These are phyloP conservation scores for Sporobolus alterniflorus DNA, from an alignment of 202 grass and related monocot species.

Conservation along the genomic window DNA sequence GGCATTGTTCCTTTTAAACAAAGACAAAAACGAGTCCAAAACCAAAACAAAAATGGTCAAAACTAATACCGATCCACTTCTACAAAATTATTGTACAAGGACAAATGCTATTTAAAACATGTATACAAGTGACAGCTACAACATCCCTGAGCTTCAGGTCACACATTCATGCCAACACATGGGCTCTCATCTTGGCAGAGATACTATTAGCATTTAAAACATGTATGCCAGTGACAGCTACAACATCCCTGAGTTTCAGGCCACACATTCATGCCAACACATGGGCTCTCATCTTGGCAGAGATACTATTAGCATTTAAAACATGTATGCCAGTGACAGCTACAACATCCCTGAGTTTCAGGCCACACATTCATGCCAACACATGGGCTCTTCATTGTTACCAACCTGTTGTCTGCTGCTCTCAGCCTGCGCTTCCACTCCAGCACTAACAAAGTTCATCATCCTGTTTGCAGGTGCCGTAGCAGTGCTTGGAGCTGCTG, in stretches of 20 bases:
- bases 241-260: conserved; percentile 19
- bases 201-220: no score
- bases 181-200: no score
- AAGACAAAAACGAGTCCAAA: background rate
- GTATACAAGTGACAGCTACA: conserved; percentile 48
- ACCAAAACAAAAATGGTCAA: conserved; percentile 5
- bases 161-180: background rate
- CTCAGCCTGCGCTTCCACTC: conserved; percentile 64
- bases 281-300: conserved; percentile 68
- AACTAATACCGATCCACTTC: conserved; percentile 2
- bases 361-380: no score
- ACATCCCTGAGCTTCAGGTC: conserved; percentile 11
- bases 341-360: conserved; percentile 29
- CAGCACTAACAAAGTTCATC: conserved; percentile 87
- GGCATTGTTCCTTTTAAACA: background rate
- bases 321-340: conserved; percentile 46
- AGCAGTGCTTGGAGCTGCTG: conserved; percentile 37
- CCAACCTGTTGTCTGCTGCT: conserved; percentile 40
- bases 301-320: no score
- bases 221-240: conserved; percentile 48
- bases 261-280: background rate
- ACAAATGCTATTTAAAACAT: conserved; percentile 21
- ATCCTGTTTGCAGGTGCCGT: conserved; percentile 38
- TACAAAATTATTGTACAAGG: conserved; percentile 39
- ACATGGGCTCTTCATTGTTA: conserved; percentile 68